phyloP scores from a whole-genome alignment of 495 filamentous ascomycete genomes.

The Podospora sp. region DNA sequence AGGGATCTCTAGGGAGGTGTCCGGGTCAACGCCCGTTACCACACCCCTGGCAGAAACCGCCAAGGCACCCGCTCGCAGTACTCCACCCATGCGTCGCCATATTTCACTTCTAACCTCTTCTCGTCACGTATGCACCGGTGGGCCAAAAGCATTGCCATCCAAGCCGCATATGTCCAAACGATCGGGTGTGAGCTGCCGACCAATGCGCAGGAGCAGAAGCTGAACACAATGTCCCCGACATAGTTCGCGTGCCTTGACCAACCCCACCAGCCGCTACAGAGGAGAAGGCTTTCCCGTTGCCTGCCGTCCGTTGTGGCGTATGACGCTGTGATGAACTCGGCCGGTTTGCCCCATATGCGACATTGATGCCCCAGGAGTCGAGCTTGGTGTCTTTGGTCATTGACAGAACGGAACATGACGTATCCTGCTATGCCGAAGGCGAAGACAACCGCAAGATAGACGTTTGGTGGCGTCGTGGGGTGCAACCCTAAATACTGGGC shows the following conservation, averaged over 20 bases:
- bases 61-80: conserved; percentile 26
- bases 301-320: conserved; percentile 42
- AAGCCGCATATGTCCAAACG: conserved; percentile 53
- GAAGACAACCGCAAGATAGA: conserved; percentile 32
- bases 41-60: conserved; percentile 12
- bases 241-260: conserved; percentile 53
- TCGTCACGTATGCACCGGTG: conserved; percentile 13
- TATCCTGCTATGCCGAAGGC: conserved; percentile 45
- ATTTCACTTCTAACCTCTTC: conserved; percentile 48
- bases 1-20: too few relatives aligned
- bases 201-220: conserved; percentile 47
- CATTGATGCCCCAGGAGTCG: conserved; percentile 32
- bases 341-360: conserved; percentile 44
- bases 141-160: conserved; percentile 33
- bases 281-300: conserved; percentile 43
- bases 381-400: conserved; percentile 52
- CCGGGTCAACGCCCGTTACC: too few relatives aligned
- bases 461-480: conserved; percentile 40
- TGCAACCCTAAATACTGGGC: conserved; percentile 51
- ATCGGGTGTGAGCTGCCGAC: conserved; percentile 44
- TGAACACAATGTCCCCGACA: conserved; percentile 48
- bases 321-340: conserved; percentile 34
- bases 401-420: conserved; percentile 49
- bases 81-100: conserved; percentile 21
- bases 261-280: conserved; percentile 56